Base-by-base conservation (phyloP, 345 rosid genomes). In the Trapa bicornis region DNA sequence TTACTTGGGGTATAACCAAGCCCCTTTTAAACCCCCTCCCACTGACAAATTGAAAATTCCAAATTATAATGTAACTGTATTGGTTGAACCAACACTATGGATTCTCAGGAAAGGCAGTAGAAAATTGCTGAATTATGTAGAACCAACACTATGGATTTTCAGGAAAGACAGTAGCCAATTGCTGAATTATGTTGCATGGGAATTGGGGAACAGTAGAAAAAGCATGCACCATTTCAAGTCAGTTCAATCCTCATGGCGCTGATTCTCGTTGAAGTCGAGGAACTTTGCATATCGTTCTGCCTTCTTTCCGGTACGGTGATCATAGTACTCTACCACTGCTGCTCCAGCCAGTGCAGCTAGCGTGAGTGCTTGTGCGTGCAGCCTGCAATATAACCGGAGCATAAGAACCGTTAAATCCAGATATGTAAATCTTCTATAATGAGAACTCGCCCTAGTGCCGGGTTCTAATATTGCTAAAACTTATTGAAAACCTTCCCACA, bases 291-390 rank as follows among this genome's bases (percentile, higher is more conserved):
- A 84, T 2, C 79, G 83, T 7, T 87, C 91, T 0, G 52, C 37
- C 77, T 89, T 79, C 3, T 74, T 57, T 65, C 83, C 87, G 12
- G 78, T 54, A 53, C 80, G 81, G 73, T 84, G 97, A 62, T 94
- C 99, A n/a, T 85, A 86, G 85, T 83, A 91, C 75, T 94, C 99
- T 0, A 87, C 97, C n/a, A 77, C 77, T 0, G 96, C 99, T 70
- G 96, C 97, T 66, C 99, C 99, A 37, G 88, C 96, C 5, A 94
- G 75, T 8, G 99, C 97, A n/a, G 91, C 96, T 64, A 94, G 81
- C 0, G 96, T 91, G 64, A 94, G 79, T 12, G 91, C 97, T 78
- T 94, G 96, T 0, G 99, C 99, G 8, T 94, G 95, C 71, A 94
- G 74, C 96, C 99, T 91, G 63, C 63, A 35, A 33, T 6, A 41